A percentile compares a stretch with the other conserved stretches of the same genome.
Conservation (phyloP, 1,284 basidiomycete genomes). For the Fereydounia khargensis region DNA sequence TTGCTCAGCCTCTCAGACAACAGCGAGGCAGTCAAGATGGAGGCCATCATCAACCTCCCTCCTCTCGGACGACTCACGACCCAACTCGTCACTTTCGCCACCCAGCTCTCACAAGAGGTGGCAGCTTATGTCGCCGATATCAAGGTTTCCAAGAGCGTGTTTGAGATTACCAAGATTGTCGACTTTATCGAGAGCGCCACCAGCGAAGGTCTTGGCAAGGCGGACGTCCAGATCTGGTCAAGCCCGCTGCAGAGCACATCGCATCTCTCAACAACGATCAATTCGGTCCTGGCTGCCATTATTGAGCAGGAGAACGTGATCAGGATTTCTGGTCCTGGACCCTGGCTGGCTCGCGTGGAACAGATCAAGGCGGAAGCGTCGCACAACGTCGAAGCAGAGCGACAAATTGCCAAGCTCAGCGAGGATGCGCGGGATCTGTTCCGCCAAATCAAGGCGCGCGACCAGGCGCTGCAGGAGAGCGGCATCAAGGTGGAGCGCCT, state of each 20-base stretch:
- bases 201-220: slow-evolving; percentile 28
- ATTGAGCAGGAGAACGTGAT: slow-evolving; percentile 49
- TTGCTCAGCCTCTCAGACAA: slow-evolving; percentile 42
- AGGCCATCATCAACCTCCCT: slow-evolving; percentile 42
- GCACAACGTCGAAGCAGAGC: slow-evolving; percentile 86
- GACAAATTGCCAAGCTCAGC: slow-evolving; percentile 75
- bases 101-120: slow-evolving; percentile 21
- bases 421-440: slow-evolving; percentile 85
- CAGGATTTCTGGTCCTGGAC: slow-evolving; percentile 58
- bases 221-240: slow-evolving; percentile 19
- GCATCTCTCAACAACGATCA: slow-evolving; percentile 33
- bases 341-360: slow-evolving; percentile 84
- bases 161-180: slow-evolving; percentile 21
- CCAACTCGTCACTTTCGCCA: slow-evolving; percentile 44
- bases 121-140: slow-evolving; percentile 32
- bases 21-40: slow-evolving; percentile 45
- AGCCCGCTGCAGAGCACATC: slow-evolving; percentile 21
- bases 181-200: slow-evolving; percentile 31
- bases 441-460: slow-evolving; percentile 70
- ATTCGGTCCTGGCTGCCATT: slow-evolving; percentile 31
- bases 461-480: slow-evolving; percentile 84
- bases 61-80: slow-evolving; percentile 37
- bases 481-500: slow-evolving; percentile 90
- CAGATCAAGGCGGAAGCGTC: slow-evolving; percentile 79
- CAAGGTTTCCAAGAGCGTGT: slow-evolving; percentile 22